A percentile compares a stretch with the other conserved stretches of the same genome.
phyloP scores from a whole-genome alignment of 2,329 filamentous ascomycete genomes.

The Volutella citrinella region DNA sequence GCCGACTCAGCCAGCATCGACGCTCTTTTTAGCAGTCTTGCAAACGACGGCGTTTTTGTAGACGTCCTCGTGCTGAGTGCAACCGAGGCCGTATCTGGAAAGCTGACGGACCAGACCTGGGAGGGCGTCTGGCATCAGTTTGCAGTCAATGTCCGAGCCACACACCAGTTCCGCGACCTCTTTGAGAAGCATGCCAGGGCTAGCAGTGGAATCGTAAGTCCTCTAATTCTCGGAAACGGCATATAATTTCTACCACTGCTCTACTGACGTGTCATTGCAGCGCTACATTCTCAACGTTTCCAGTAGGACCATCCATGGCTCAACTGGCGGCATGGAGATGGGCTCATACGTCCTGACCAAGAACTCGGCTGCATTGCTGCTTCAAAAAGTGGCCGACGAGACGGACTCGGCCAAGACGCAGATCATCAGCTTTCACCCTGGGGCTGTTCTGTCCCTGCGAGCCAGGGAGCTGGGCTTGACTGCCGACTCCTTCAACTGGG shows the following conservation, averaged over 20 bases:
- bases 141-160: constrained; percentile 17
- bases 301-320: constrained; percentile 25
- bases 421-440: constrained; percentile 39
- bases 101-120: constrained; percentile 9
- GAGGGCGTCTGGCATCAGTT: constrained; percentile 22
- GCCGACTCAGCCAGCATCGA: constrained; percentile 2
- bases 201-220: background rate
- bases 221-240: background rate
- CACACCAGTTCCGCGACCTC: too few species aligned
- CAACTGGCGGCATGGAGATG: constrained; percentile 13
- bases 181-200: background rate
- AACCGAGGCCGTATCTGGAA: constrained; percentile 13
- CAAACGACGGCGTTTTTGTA: background rate
- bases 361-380: constrained; percentile 27
- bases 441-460: constrained; percentile 26
- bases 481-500: constrained; percentile 2
- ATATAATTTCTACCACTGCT: background rate
- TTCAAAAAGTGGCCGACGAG: constrained; percentile 36
- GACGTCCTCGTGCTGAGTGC: constrained; percentile 17
- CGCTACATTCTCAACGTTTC: constrained; percentile 15
- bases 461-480: constrained; percentile 4
- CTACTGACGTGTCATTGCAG: background rate
- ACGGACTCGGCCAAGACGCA: constrained; percentile 31
- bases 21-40: constrained; percentile 10
- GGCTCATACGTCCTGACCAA: constrained; percentile 37